Evolutionary conservation across 495 filamentous ascomycete genomes (phyloP), one percentile per base, ranked within the genome.

Genomic region (Xylaria grammica): DNA sequence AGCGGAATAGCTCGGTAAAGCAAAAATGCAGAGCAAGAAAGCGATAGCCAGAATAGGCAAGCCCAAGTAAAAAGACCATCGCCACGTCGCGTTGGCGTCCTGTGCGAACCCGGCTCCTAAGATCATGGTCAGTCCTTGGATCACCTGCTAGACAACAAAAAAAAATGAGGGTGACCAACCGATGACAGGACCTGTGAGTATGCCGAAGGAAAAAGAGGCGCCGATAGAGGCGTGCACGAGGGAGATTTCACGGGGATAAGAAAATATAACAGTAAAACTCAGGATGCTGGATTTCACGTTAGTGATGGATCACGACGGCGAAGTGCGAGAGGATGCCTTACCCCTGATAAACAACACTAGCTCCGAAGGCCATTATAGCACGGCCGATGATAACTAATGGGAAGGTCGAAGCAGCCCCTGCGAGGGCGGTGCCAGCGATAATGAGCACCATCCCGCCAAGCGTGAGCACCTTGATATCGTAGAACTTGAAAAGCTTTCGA

Each of bases 61-160:
- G 54, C 89, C 88, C 66, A 91, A 82, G 70, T 89, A 91, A 66
- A 90, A 90, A 6, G 83, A 66, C 86, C 85, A 86, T 42, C 85
- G 72, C 84, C 83, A 87, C 11, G 75, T 80, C 10, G 80, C 75
- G 27, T 60, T 59, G 50, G 71, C 78, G 46, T 84, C 80, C 66
- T 60, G 89, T 86, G 27, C 82, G 84, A 27, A 84, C 84, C 30
- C 67, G 59, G 30, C 69, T 60, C 61, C 61, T 56, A 13, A 20
- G 17, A 32, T 26, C 1, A 59, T 5, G 22, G 27, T 46, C 42
- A 59, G 56, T 48, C 4, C 24, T 26, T 15, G 15, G 17, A 44
- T 30, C 27, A 13, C 55, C 15, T 8, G 40, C 26, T 20, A 8
- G 10, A n/a, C 17, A 15, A 34, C 6, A 26, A 42, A 22, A 10